Base-by-base conservation (phyloP, 345 rosid species). In the Pugionium cornutum region DNA sequence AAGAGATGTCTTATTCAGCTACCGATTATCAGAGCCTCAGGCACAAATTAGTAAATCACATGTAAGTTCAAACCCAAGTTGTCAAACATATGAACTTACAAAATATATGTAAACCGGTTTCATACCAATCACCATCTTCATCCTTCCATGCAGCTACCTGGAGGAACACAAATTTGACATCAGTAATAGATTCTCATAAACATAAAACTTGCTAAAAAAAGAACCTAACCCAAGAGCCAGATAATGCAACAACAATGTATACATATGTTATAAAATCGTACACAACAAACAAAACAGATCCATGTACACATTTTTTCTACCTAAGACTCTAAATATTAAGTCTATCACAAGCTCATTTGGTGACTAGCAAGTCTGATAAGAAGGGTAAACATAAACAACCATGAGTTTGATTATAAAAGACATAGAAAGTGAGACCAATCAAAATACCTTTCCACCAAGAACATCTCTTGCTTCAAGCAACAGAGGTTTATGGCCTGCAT, bases 121-220 rank as follows among this genome's bases (percentile, higher is more conserved):
- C 97, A 32, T 89, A 88, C 92, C 98, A 89, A 70, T 92, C 97
- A 50, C 96, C 97, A 73, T 89, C 91, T 35, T 80, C 83, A 79
- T 89, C 96, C 77, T 85, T 88, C 98, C 98, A 89, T 9, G 97
- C 98, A 73, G 95, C 97, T 66, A 89, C 84, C 97, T 89, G 67
- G 31, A 54, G 51, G 48, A 61, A 60, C 36, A 49, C 52, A 75
- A 66, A 41, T 42, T 54, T 66, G 36, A 48, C 28, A 57, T 27
- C 0, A 4, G 51, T 37, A 74, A 40, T 8, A 53, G 11, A 2
- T 29, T 50, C 27, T 35, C 5, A 4, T 30, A 49, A 4, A 28
- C 31, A 2, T 57, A 39, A 35, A 41, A 30, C 25, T 7, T 68
- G 32, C 2, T 9, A 9, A 50, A 66, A 64, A 9, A 54, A 40